Conservation (phyloP, 768 basidiomycete species). For the Phlebiopsis flavidoalba region DNA sequence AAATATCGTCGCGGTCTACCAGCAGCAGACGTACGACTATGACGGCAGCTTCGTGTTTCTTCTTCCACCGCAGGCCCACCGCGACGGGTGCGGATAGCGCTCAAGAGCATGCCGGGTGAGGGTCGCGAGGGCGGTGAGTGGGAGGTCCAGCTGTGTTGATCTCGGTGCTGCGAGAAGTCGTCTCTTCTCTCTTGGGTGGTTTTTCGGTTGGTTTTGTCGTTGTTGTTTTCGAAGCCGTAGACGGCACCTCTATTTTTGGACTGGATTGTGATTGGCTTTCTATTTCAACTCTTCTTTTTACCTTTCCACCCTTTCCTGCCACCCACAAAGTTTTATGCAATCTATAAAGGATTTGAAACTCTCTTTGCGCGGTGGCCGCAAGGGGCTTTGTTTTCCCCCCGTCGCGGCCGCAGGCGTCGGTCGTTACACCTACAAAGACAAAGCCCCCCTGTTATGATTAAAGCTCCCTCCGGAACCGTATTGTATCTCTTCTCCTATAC, state of each 20-base stretch:
- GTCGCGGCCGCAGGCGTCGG: constrained; percentile 2
- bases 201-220: not conserved
- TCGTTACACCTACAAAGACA: constrained; percentile 7
- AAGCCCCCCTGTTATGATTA: not conserved
- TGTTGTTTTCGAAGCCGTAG: not conserved
- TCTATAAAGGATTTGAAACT: not conserved
- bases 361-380: not conserved
- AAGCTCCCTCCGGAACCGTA: not conserved
- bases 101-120: constrained; percentile 57
- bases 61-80: constrained; percentile 18
- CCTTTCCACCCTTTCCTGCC: not conserved
- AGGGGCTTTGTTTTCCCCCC: not conserved
- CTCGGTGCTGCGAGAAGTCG: not conserved
- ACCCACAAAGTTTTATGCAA: not conserved
- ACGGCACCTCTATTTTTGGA: not conserved
- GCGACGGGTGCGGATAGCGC: constrained; percentile 59
- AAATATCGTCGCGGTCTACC: too few species aligned
- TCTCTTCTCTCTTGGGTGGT: not conserved
- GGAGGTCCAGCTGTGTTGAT: constrained; percentile 69
- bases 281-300: not conserved
- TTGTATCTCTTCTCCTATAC: constrained; percentile 2
- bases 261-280: constrained; percentile 4
- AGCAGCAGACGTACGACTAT: constrained; percentile 12
- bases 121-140: constrained; percentile 72
- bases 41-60: constrained; percentile 10